Evolutionary conservation across 1,139 yeast species (phyloP).

Genomic region (Hansenula lynferdii): DNA sequence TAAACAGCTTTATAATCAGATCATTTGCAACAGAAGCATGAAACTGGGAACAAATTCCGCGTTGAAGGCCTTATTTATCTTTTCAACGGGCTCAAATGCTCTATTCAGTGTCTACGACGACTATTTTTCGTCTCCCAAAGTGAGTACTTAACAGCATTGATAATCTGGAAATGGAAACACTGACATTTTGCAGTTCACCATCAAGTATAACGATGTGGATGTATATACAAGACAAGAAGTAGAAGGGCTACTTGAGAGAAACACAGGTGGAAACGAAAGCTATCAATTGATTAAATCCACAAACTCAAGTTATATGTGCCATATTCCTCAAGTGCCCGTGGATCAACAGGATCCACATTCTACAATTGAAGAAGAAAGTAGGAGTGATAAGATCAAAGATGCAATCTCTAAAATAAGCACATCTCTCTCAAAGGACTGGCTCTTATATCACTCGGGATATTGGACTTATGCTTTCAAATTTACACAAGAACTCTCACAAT

Average conservation of each 20-base stretch:
- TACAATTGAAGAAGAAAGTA: background rate
- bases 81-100: background rate
- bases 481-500: constrained; percentile 53
- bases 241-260: background rate
- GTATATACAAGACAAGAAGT: background rate
- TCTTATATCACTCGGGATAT: constrained; percentile 41
- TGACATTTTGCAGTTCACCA: background rate
- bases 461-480: constrained; percentile 64
- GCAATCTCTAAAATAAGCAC: constrained; percentile 15
- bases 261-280: background rate
- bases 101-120: constrained; percentile 13
- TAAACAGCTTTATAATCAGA: no score
- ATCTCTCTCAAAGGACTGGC: constrained; percentile 26
- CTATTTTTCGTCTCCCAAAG: constrained; percentile 21
- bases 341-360: background rate
- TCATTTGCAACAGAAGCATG: background rate
- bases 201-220: background rate
- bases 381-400: background rate
- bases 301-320: background rate
- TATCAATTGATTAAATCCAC: background rate
- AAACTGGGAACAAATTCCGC: background rate
- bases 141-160: no score
- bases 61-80: no score
- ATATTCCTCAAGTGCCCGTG: constrained; percentile 9
- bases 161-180: no score